Conservation (phyloP, 2,329 filamentous ascomycete genomes). For the Dactylellina cionopaga region DNA sequence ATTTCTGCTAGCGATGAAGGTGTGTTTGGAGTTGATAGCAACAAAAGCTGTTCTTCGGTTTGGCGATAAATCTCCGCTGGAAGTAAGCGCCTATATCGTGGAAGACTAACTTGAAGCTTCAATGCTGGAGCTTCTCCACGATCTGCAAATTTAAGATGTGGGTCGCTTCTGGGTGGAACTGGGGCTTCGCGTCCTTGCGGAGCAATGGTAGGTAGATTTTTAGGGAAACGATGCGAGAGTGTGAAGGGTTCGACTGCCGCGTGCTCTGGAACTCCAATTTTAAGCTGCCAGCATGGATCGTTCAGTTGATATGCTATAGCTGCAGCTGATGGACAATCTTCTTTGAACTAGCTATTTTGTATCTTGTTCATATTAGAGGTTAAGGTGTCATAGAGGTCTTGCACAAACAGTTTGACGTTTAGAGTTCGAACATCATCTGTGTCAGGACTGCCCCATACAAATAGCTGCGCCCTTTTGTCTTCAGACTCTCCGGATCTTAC, state of each 20-base stretch:
- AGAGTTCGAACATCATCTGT: conserved; percentile 8
- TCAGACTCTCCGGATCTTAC: neutral
- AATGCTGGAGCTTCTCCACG: neutral
- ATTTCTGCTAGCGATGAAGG: conserved; percentile 8
- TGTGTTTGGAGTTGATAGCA: neutral
- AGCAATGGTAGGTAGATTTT: neutral
- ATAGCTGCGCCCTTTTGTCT: conserved; percentile 2
- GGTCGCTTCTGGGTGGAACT: neutral
- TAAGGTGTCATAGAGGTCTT: conserved; percentile 14
- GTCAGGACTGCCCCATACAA: neutral
- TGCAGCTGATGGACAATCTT: conserved; percentile 12
- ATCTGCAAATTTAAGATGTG: conserved; percentile 13
- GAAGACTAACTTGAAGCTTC: neutral
- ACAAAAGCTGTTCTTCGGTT: neutral
- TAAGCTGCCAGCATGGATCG: conserved; percentile 15
- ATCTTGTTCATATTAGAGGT: conserved; percentile 5
- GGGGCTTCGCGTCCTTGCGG: neutral
- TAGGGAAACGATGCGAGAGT: conserved; percentile 7
- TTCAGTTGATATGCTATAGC: conserved; percentile 16
- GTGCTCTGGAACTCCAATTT: neutral
- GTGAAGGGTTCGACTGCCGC: neutral
- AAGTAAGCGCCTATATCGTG: conserved; percentile 1
- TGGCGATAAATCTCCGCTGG: conserved; percentile 4
- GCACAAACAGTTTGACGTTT: neutral
- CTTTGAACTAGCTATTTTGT: conserved; percentile 3